These are phyloP conservation scores for Penicillium sp. DNA, from an alignment of 2,329 filamentous ascomycete genomes.

Conservation along the genomic window DNA sequence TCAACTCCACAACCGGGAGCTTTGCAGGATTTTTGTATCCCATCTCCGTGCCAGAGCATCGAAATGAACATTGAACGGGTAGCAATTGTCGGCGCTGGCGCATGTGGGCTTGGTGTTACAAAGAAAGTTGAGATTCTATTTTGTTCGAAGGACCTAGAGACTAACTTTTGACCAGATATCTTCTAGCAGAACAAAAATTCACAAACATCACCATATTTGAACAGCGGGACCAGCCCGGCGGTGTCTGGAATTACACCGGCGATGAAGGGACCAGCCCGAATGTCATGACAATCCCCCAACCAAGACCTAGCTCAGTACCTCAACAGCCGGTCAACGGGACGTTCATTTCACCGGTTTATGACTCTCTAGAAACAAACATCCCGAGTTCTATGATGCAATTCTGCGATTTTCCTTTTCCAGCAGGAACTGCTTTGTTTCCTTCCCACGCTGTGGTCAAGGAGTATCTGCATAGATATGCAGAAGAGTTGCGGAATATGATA, in stretches of 20 bases:
- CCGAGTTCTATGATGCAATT: conserved; percentile 13
- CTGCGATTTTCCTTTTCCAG: conserved; percentile 3
- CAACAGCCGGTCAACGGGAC: conserved; percentile 1
- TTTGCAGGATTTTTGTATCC: not conserved
- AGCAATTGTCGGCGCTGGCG: conserved; percentile 12
- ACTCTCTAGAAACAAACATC: conserved; percentile 11
- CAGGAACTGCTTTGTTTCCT: conserved; percentile 3
- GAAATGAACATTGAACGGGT: conserved; percentile 9
- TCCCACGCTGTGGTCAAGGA: conserved; percentile 4
- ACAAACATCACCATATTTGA: conserved; percentile 6
- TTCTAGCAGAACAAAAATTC: conserved; percentile 7
- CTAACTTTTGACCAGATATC: conserved; percentile 1
- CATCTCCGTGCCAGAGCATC: not conserved
- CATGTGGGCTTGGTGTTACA: conserved; percentile 9
- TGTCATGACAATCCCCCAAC: not conserved
- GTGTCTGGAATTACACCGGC: conserved; percentile 13
- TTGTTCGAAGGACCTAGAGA: not conserved
- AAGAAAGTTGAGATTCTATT: not conserved
- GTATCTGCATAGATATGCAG: conserved; percentile 12
- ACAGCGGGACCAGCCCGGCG: conserved; percentile 6
- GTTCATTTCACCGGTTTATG: conserved; percentile 12
- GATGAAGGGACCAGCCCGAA: not conserved
- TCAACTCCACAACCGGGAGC: too few species aligned
- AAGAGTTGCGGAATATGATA: conserved; percentile 3
- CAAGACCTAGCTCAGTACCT: conserved; percentile 2